Evolutionary conservation across 371 early-diverging fungal species (phyloP).

Genomic region (Apophysomyces ossiformis): DNA sequence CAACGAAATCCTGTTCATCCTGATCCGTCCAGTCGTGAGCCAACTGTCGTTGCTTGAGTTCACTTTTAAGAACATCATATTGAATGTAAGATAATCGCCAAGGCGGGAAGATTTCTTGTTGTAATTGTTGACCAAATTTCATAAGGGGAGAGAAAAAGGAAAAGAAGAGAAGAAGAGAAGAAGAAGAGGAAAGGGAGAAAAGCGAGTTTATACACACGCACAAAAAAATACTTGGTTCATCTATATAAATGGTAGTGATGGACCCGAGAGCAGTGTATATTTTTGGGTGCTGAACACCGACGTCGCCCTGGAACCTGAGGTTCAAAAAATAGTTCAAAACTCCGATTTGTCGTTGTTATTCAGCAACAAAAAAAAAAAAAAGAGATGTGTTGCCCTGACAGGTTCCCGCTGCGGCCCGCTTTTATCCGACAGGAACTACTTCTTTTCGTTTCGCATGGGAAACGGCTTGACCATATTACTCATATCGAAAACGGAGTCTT

Average conservation of each 20-base stretch:
- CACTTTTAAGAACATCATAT: slow-evolving; percentile 87
- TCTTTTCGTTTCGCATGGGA: not conserved
- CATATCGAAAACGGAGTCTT: not conserved
- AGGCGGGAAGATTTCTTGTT: slow-evolving; percentile 48
- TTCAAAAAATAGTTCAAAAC: not conserved
- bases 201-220: slow-evolving; percentile 10
- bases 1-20: slow-evolving; percentile 81
- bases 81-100: slow-evolving; percentile 94
- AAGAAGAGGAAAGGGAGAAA: slow-evolving; percentile 13
- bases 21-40: slow-evolving; percentile 64
- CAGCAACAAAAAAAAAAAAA: not conserved
- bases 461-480: not conserved
- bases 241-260: too few relatives aligned
- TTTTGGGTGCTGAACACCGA: slow-evolving; percentile 6
- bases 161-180: slow-evolving; percentile 16
- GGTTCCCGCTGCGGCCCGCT: slow-evolving; percentile 5
- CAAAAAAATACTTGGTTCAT: too few relatives aligned
- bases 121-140: slow-evolving; percentile 53
- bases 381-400: too few relatives aligned
- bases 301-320: not conserved
- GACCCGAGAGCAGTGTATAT: not conserved
- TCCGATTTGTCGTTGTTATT: not conserved
- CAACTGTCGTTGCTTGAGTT: slow-evolving; percentile 65
- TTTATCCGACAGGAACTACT: not conserved
- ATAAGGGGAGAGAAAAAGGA: slow-evolving; percentile 21